Percentiles rank a stretch among this genome's conserved stretches.
These are phyloP conservation scores for Quercus gilva DNA, from an alignment of 306 rosid species.

Conservation along the genomic window DNA sequence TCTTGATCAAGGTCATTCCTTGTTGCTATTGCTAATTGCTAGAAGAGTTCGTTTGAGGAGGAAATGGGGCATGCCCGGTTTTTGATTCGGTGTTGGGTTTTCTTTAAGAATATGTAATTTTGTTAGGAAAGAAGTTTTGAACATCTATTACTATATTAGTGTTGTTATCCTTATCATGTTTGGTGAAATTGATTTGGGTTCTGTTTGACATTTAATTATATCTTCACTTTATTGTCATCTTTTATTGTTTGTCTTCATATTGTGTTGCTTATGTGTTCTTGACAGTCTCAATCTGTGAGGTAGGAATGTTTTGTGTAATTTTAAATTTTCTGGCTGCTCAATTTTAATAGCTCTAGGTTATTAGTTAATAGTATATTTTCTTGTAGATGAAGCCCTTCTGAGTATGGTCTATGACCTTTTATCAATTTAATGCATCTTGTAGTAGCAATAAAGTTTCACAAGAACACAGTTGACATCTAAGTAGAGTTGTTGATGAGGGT, in stretches of 20 bases:
- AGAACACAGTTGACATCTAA: no score
- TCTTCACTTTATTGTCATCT: not conserved
- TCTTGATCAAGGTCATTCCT: not conserved
- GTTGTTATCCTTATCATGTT: not conserved
- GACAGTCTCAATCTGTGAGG: not conserved
- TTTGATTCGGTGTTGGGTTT: not conserved
- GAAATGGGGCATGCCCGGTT: not conserved
- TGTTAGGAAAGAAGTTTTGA: conserved; percentile 5
- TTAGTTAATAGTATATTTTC: no score
- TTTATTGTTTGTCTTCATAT: not conserved
- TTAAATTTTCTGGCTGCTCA: not conserved
- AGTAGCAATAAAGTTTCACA: no score
- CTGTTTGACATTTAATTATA: not conserved
- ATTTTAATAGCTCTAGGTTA: not conserved
- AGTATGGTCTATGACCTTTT: no score
- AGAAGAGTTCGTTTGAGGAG: not conserved
- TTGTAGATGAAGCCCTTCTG: no score
- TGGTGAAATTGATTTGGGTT: not conserved
- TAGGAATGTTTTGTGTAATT: not conserved
- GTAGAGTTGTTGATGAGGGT: no score
- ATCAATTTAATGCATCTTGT: no score
- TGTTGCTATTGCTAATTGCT: not conserved
- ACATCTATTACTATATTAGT: not conserved
- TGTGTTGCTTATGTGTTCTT: not conserved
- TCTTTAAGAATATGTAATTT: not conserved